Conservation (phyloP, 352 stramenopile species). For the Pythium plurisporium region DNA sequence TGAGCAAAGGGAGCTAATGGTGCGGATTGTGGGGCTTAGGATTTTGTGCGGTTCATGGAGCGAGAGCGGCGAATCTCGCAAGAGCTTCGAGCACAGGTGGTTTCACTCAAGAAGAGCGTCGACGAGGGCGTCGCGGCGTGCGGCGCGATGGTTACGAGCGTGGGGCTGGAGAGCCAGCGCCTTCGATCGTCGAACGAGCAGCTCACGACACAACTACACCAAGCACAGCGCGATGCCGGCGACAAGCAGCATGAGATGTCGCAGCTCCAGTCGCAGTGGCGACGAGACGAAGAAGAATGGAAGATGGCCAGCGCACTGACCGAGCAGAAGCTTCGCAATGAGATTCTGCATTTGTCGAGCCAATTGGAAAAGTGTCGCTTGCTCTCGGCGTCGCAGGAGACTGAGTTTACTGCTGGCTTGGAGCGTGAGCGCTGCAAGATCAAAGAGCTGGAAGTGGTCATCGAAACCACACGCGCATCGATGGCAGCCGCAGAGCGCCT, state of each 20-base stretch:
- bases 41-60: conserved; percentile 69
- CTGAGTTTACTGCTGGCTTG: conserved; percentile 27
- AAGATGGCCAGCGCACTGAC: conserved; percentile 31
- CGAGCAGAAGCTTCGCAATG: conserved; percentile 63
- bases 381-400: conserved; percentile 29
- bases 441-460: conserved; percentile 35
- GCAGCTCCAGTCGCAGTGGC: conserved; percentile 26
- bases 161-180: conserved; percentile 24
- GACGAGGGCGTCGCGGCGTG: conserved; percentile 22
- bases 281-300: conserved; percentile 37
- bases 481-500: conserved; percentile 35
- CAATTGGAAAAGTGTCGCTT: conserved; percentile 50
- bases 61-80: conserved; percentile 39
- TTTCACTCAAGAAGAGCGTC: conserved; percentile 34
- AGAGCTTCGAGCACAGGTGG: conserved; percentile 36
- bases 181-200: conserved; percentile 7
- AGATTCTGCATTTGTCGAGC: conserved; percentile 56
- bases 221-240: conserved; percentile 19
- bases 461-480: conserved; percentile 29
- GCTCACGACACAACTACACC: conserved; percentile 18
- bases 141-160: conserved; percentile 9
- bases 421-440: conserved; percentile 30
- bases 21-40: conserved; percentile 14
- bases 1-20: too few species aligned
- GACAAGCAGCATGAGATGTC: conserved; percentile 7